Conservation (phyloP, 2,329 filamentous ascomycete genomes). For the Venturia oleaginea region DNA sequence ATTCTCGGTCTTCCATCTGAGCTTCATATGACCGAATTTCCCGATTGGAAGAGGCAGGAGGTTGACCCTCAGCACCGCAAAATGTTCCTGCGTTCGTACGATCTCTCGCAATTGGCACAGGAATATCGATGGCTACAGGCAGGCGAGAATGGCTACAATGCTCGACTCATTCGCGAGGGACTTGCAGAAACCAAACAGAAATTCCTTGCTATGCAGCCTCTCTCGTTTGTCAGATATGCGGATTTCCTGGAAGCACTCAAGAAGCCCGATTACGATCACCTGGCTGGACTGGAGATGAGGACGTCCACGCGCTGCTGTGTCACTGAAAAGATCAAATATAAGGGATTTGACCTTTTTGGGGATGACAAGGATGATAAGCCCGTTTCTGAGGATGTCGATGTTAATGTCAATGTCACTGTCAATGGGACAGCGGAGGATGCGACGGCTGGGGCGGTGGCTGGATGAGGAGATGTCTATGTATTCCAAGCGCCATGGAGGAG, state of each 20-base stretch:
- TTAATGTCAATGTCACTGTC: background rate
- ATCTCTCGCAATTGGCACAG: conserved; percentile 27
- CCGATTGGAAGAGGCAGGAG: conserved; percentile 25
- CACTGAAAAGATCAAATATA: background rate
- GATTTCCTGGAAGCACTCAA: conserved; percentile 16
- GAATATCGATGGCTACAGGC: conserved; percentile 7
- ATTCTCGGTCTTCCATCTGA: conserved; percentile 32
- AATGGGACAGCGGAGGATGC: background rate
- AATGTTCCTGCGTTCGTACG: conserved; percentile 28
- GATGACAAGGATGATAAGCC: background rate
- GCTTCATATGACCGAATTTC: conserved; percentile 19
- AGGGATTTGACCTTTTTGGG: background rate
- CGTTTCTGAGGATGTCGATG: background rate
- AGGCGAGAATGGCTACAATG: conserved; percentile 30
- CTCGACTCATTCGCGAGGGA: conserved; percentile 26
- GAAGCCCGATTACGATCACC: conserved; percentile 5
- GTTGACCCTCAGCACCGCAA: conserved; percentile 26
- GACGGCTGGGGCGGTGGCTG: background rate
- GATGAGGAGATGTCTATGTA: background rate
- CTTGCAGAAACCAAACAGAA: conserved; percentile 28
- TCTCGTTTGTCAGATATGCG: conserved; percentile 27
- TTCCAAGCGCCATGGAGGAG: background rate
- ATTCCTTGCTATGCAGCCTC: conserved; percentile 28
- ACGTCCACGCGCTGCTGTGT: conserved; percentile 7
- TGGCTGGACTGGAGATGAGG: conserved; percentile 8